Base-by-base conservation (phyloP, 306 rosid genomes). In the Hippophae rhamnoides region DNA sequence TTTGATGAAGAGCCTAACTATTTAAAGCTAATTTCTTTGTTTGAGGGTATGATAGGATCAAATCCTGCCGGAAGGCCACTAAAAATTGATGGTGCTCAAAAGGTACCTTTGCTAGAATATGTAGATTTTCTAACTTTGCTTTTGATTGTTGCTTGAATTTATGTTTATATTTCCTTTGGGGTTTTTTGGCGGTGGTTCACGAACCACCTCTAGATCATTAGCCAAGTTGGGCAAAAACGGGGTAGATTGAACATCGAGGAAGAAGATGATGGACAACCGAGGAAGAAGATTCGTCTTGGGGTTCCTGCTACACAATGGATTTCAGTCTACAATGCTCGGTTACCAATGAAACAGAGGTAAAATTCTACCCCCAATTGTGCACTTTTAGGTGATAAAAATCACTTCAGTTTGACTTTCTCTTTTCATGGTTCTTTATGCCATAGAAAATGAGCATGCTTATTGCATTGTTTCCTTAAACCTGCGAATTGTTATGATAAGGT, bases 1-100 rank as follows among this genome's bases (percentile, higher is more conserved):
- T 90, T 90, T 78, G 97, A 90, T 41, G 97, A 90, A 76, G 97
- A 87, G 67, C 97, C 97, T 47, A 87, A 87, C 73, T 90, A 90
- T 72, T 80, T 86, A 7, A 87, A 83, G 77, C 66, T 90, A 56
- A 85, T 87, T 66, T 79, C 97, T 31, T 58, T 90, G 64, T 90
- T 90, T 73, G 95, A 90, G 73, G 81, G 89, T 64, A 72, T 81
- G 48, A 78, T 90, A 7, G 96, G 90, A 63, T 80, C 94, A 58
- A 86, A 84, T 77, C 97, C 97, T 6, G 94, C 97, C 18, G 73
- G 79, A 45, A 79, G 96, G 56, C 97, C 96, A 40, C 69, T 90
- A 49, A 90, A 78, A 65, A 90, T 86, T 51, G 97, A 90, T 12
- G 97, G 97, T 14, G 97, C 97, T 66, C 90, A 72, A 60, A 90